Conservation (phyloP, 2,329 filamentous ascomycete species). For the Gnomoniopsis smithogilvyi region DNA sequence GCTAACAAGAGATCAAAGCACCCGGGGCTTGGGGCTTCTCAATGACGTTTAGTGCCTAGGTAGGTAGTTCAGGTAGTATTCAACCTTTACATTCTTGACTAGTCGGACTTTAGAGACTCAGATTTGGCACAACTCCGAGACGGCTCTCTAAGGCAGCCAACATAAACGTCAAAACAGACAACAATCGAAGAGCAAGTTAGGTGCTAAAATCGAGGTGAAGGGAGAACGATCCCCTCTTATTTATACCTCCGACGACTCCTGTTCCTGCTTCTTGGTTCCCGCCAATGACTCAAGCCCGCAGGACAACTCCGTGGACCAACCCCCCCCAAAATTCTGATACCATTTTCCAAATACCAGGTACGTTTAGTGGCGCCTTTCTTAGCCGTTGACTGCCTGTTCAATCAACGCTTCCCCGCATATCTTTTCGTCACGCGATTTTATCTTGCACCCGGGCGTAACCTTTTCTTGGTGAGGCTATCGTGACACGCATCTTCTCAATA, state of each 20-base stretch:
- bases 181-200: constrained; percentile 17
- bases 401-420: neutral
- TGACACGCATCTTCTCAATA: neutral
- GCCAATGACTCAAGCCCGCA: constrained; percentile 14
- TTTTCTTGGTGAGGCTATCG: neutral
- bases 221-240: constrained; percentile 26
- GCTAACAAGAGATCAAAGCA: neutral
- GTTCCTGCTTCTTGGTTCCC: neutral
- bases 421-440: neutral
- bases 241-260: constrained; percentile 29
- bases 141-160: constrained; percentile 18
- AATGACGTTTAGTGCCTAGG: neutral
- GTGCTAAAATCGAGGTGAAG: constrained; percentile 5
- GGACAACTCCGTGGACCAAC: neutral
- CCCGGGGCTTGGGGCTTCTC: too few species aligned
- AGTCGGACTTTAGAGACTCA: constrained; percentile 18
- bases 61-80: neutral
- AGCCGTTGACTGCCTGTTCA: neutral
- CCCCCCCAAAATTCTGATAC: neutral
- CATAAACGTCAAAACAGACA: constrained; percentile 1
- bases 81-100: neutral
- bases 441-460: neutral
- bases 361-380: neutral
- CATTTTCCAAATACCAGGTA: too few species aligned
- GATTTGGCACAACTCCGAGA: constrained; percentile 17